Conservation (phyloP, 305 asterid species). For the Fraxinus floribunda region DNA sequence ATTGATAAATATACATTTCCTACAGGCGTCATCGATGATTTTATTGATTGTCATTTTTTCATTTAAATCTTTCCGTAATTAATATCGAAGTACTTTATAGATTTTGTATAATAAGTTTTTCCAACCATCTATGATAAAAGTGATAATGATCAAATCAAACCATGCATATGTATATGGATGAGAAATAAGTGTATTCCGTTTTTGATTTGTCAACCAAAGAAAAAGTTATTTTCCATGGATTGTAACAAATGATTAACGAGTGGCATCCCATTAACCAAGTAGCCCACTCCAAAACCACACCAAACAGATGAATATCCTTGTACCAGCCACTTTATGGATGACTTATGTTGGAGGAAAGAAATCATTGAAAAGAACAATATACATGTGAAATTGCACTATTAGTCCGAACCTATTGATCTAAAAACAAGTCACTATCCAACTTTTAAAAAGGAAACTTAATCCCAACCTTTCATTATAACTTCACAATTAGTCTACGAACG, state of each 20-base stretch:
- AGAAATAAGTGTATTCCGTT: too few relatives aligned
- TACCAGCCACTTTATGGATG: background rate
- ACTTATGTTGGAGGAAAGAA: background rate
- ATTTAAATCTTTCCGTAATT: too few relatives aligned
- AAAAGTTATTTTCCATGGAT: background rate
- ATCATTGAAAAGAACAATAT: background rate
- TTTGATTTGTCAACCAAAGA: background rate
- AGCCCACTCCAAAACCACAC: slow-evolving; percentile 25
- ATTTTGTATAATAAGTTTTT: background rate
- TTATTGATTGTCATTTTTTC: background rate
- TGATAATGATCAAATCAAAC: too few relatives aligned
- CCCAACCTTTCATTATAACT: background rate
- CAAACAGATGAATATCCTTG: slow-evolving; percentile 14
- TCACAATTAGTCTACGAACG: background rate
- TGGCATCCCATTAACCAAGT: slow-evolving; percentile 29
- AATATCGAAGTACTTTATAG: background rate
- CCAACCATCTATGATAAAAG: background rate
- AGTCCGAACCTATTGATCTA: background rate
- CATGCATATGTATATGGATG: background rate
- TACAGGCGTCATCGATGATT: background rate
- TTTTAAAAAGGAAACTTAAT: background rate
- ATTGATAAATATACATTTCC: too few relatives aligned
- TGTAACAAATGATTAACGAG: slow-evolving; percentile 13
- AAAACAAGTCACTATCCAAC: background rate
- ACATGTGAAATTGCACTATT: background rate